Conservation (phyloP, 352 stramenopile genomes). For the Pythium periplocum region DNA sequence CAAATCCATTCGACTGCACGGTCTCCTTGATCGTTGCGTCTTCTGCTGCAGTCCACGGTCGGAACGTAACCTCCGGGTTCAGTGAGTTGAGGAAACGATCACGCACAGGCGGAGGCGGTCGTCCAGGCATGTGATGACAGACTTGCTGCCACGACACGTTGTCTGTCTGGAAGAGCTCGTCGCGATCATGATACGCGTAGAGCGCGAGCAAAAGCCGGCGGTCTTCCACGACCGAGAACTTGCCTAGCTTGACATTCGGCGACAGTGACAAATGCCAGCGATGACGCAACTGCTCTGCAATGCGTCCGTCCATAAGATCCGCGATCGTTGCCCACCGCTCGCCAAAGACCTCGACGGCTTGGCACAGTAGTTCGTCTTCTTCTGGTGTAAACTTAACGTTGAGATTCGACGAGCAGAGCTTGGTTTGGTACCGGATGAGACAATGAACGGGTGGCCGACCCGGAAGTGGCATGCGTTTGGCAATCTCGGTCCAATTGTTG, state of each 20-base stretch:
- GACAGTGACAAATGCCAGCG: slow-evolving; percentile 67
- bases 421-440: slow-evolving; percentile 25
- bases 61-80: slow-evolving; percentile 59
- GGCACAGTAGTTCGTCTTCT: slow-evolving; percentile 20
- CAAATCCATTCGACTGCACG: slow-evolving; percentile 19
- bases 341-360: slow-evolving; percentile 50
- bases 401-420: slow-evolving; percentile 18
- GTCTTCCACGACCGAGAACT: slow-evolving; percentile 72
- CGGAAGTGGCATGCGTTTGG: slow-evolving; percentile 16
- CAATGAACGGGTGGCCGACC: slow-evolving; percentile 21
- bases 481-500: slow-evolving; percentile 22
- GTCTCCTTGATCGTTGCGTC: slow-evolving; percentile 33
- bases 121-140: slow-evolving; percentile 50
- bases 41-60: slow-evolving; percentile 47
- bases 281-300: slow-evolving; percentile 71
- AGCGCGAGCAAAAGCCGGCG: slow-evolving; percentile 55
- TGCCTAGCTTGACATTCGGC: slow-evolving; percentile 56
- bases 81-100: slow-evolving; percentile 68
- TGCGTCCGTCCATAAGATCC: slow-evolving; percentile 63
- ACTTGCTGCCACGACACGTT: slow-evolving; percentile 57
- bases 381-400: slow-evolving; percentile 24
- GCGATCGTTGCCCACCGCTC: slow-evolving; percentile 78
- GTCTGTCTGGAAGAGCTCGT: slow-evolving; percentile 39
- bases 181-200: slow-evolving; percentile 39
- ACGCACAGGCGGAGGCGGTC: slow-evolving; percentile 43